Base-by-base conservation (phyloP, 2,329 filamentous ascomycete species). In the Trichoderma koningii region DNA sequence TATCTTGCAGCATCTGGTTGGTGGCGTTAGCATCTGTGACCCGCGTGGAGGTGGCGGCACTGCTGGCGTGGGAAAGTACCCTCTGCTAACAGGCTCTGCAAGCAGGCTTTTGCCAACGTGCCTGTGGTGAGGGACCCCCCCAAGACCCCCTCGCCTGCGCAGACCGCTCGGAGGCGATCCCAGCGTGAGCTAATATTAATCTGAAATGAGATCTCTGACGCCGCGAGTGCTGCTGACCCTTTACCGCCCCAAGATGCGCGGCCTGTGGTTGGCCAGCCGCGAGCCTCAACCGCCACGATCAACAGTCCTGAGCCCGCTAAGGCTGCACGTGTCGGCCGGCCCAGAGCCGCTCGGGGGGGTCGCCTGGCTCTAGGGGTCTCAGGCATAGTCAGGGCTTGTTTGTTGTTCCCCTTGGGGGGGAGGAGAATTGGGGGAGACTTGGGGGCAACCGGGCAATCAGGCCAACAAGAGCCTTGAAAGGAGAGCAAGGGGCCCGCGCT, bases 201-300 rank as follows among this genome's bases (percentile, higher is more conserved):
- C 45, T 23, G 60, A 63, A 55, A 63, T 63, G 60, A 63, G 60
- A 63, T 63, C 59, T 53, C 50, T 34, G 21, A 47, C 59, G 50
- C 47, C 47, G 50, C 50, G 60, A 53, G 60, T 41, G 26, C 21
- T 45, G 60, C 41, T 55, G 51, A 38, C 34, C 38, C 60, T 63
- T 63, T 63, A 63, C 60, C 48, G 60, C 60, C 41, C 44, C 17
- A 21, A 28, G 34, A 26, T 48, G 45, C n/a, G 50, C 34, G 60
- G 60, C 30, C n/a, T 41, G 19, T 45, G 60, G 50, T 63, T 63
- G 60, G 60, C 28, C 60, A 55, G 12, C 42, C 3, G 10, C n/a
- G 50, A 63, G 60, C 48, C 60, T 55, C 60, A 63, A 63, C n/a
- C 30, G 45, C 57, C 41, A 42, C 44, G 48, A 62, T 52, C 50